Evolutionary conservation across 306 rosid species (phyloP), one percentile per base, ranked within the genome.

Genomic region (Vigna nakashimae): DNA sequence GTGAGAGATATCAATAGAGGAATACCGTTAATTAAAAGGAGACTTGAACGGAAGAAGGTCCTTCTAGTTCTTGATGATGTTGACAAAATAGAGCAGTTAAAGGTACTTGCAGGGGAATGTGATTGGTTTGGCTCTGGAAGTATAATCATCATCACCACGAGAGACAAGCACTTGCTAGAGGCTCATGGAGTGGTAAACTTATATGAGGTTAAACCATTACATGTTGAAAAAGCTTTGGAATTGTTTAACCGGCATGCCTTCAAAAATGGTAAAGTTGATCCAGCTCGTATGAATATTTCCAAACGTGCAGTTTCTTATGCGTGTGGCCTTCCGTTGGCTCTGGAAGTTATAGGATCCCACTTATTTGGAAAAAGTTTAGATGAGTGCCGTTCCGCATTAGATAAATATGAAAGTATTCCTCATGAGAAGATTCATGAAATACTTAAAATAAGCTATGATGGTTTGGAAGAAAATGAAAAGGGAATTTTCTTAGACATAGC

Each of bases 231-330:
- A 4, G 40, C 40, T 26, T 8, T 58, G 2, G 38, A 58, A 58
- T 58, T 58, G 65, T 58, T 58, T 58, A 26, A 26, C 38, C 26
- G 17, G 38, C 65, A 59, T 14, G 65, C 65, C 65, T 59, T 59
- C 10, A 28, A 28, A 28, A 28, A 1, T 38, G 4, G 13, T 24
- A 58, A 13, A 58, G 36, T 1, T 24, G 65, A 13, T 58, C 40
- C 17, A 12, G 0, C 0, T 26, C 26, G 6, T 26, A n/a, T 58
- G 3, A 13, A 26, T 26, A 13, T 58, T 26, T 12, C 17, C 28
- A 58, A 58, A 0, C 65, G 38, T 58, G 65, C 17, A 34, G 40
- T 56, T 22, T 22, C 32, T 56, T 56, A 56, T 22, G 32, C 32
- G 0, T 56, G 32, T 56, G 62, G 62, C 32, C 28, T 56, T 56